These are phyloP conservation scores for Solanum aculeatissimum DNA, from an alignment of 305 asterid species.

Conservation along the genomic window DNA sequence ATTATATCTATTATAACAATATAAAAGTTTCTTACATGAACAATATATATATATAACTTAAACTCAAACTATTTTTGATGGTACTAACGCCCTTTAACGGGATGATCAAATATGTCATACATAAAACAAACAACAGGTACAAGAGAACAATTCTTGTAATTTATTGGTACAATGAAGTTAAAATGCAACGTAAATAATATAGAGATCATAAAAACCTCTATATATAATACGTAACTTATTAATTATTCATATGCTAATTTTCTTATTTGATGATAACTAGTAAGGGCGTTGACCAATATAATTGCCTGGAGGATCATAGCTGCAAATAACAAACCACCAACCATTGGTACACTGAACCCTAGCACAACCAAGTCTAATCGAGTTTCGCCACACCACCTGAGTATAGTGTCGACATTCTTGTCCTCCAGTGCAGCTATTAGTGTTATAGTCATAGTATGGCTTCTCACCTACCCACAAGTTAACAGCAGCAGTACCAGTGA, in stretches of 20 bases:
- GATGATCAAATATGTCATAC: no score
- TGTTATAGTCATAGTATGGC: slow-evolving; percentile 14
- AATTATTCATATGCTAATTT: not conserved
- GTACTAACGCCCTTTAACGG: no score
- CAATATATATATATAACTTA: no score
- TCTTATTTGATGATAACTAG: not conserved
- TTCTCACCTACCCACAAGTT: slow-evolving; percentile 28
- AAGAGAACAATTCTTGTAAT: not conserved
- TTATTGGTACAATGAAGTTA: not conserved
- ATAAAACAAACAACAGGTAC: not conserved
- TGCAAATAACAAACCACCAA: slow-evolving; percentile 46
- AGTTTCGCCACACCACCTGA: slow-evolving; percentile 48
- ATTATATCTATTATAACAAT: not conserved
- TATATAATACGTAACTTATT: not conserved
- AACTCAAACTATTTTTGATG: no score
- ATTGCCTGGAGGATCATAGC: slow-evolving; percentile 50
- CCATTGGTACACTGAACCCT: slow-evolving; percentile 31
- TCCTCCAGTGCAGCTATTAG: slow-evolving; percentile 22
- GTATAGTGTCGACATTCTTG: slow-evolving; percentile 42
- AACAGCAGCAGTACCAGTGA: slow-evolving; percentile 25
- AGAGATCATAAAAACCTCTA: not conserved
- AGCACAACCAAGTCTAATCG: slow-evolving; percentile 34
- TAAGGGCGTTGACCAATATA: slow-evolving; percentile 46
- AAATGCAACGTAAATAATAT: not conserved
- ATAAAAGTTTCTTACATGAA: no score